A percentile compares a stretch with the other conserved stretches of the same genome.
Conservation (phyloP, 768 basidiomycete genomes). For the Xerocomus spinulosus region DNA sequence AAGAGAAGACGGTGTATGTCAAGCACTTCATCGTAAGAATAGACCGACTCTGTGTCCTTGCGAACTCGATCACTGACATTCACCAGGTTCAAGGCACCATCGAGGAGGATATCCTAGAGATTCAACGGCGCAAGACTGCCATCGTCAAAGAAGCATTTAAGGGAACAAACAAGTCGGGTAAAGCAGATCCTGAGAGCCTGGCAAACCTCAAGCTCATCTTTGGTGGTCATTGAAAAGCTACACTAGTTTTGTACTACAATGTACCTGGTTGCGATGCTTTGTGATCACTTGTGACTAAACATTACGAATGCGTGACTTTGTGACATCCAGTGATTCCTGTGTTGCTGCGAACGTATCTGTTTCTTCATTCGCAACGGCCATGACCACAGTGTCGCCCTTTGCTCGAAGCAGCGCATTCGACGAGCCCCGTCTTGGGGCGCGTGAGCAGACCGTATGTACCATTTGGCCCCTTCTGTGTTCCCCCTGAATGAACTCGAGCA, state of each 20-base stretch:
- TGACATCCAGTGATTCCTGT: slow-evolving; percentile 19
- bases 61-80: neutral
- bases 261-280: too few species aligned
- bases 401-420: slow-evolving; percentile 58
- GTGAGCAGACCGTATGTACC: slow-evolving; percentile 53
- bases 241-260: too few species aligned
- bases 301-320: slow-evolving; percentile 18
- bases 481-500: slow-evolving; percentile 32
- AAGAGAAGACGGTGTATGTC: slow-evolving; percentile 77
- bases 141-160: slow-evolving; percentile 83
- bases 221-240: slow-evolving; percentile 1
- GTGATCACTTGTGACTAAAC: slow-evolving; percentile 54
- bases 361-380: slow-evolving; percentile 24
- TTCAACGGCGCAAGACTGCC: slow-evolving; percentile 83
- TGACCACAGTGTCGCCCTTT: slow-evolving; percentile 49
- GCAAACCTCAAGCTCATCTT: slow-evolving; percentile 61
- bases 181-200: slow-evolving; percentile 63
- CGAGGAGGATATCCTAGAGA: slow-evolving; percentile 72
- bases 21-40: slow-evolving; percentile 74
- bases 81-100: slow-evolving; percentile 66
- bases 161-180: slow-evolving; percentile 42
- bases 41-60: neutral
- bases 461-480: slow-evolving; percentile 2
- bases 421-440: slow-evolving; percentile 43
- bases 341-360: slow-evolving; percentile 15